A percentile compares a stretch with the other conserved stretches of the same genome.
These are phyloP conservation scores for Vaccinium myrtillus DNA, from an alignment of 148 eudicot species.

Conservation along the genomic window DNA sequence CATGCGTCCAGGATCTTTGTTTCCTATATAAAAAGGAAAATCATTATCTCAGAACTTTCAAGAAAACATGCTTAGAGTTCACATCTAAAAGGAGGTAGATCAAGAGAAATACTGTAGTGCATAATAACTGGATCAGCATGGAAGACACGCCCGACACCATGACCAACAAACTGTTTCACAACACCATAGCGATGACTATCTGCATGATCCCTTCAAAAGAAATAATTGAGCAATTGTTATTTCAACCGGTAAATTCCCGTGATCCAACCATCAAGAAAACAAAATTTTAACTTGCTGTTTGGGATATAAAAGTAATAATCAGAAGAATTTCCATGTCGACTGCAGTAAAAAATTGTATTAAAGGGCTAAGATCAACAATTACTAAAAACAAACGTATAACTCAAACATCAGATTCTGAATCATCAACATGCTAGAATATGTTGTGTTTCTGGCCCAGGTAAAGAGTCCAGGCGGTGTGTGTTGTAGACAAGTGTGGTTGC, in stretches of 20 bases:
- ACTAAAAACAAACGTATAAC: neutral
- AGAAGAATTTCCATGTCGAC: neutral
- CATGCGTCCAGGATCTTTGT: conserved; percentile 75
- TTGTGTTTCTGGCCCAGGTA: too few species aligned
- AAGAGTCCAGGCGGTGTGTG: too few species aligned
- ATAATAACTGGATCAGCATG: conserved; percentile 89
- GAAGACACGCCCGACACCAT: conserved; percentile 90
- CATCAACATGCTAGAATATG: neutral
- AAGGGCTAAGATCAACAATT: neutral
- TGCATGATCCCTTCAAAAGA: conserved; percentile 70
- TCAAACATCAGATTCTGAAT: neutral
- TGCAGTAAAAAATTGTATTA: neutral
- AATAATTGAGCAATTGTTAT: neutral
- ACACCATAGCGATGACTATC: conserved; percentile 84
- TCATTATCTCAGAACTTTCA: conserved; percentile 7
- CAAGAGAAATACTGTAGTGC: conserved; percentile 62
- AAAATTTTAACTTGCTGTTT: neutral
- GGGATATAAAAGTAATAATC: neutral
- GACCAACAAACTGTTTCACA: conserved; percentile 90
- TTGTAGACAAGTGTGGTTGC: too few species aligned
- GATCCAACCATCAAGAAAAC: neutral
- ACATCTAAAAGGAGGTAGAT: conserved; percentile 6
- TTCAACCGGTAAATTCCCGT: neutral
- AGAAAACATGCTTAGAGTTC: neutral
- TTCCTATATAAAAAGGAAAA: conserved; percentile 48